Conservation (phyloP, 1,284 basidiomycete genomes). For the Sphagnurus paluster region DNA sequence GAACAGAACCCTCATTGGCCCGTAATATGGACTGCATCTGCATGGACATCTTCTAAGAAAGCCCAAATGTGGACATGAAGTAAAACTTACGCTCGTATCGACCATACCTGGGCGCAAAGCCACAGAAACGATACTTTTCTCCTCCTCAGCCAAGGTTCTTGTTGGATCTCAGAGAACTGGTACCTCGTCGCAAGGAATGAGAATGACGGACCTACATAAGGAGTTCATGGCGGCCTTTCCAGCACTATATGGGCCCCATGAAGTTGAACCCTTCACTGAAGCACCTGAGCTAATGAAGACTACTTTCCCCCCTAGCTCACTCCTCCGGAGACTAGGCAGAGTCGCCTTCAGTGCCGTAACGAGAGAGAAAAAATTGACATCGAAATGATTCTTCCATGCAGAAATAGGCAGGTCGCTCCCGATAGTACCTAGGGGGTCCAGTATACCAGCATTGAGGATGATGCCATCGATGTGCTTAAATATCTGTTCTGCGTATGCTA, state of each 20-base stretch:
- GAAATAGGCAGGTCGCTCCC: slow-evolving; percentile 39
- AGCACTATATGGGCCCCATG: slow-evolving; percentile 82
- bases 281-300: slow-evolving; percentile 85
- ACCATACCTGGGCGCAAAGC: slow-evolving; percentile 86
- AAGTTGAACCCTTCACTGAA: slow-evolving; percentile 62
- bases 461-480: slow-evolving; percentile 72
- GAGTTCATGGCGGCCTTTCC: slow-evolving; percentile 87
- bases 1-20: slow-evolving; percentile 41
- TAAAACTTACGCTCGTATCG: slow-evolving; percentile 60
- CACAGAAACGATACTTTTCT: slow-evolving; percentile 70
- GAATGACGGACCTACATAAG: slow-evolving; percentile 55
- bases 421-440: slow-evolving; percentile 48
- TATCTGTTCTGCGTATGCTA: slow-evolving; percentile 45
- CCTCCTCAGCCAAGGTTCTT: slow-evolving; percentile 83
- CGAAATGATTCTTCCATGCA: slow-evolving; percentile 65
- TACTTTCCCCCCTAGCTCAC: slow-evolving; percentile 60
- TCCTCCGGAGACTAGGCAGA: slow-evolving; percentile 68
- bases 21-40: slow-evolving; percentile 74
- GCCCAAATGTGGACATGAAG: slow-evolving; percentile 1
- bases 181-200: slow-evolving; percentile 38
- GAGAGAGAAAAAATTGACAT: slow-evolving; percentile 85
- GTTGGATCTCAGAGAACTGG: slow-evolving; percentile 53
- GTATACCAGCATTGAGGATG: slow-evolving; percentile 77
- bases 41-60: slow-evolving; percentile 3
- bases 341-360: slow-evolving; percentile 64